Percentiles rank a stretch among this genome's conserved stretches.
Conservation (phyloP, 768 basidiomycete species). For the Leccinum variicolor region DNA sequence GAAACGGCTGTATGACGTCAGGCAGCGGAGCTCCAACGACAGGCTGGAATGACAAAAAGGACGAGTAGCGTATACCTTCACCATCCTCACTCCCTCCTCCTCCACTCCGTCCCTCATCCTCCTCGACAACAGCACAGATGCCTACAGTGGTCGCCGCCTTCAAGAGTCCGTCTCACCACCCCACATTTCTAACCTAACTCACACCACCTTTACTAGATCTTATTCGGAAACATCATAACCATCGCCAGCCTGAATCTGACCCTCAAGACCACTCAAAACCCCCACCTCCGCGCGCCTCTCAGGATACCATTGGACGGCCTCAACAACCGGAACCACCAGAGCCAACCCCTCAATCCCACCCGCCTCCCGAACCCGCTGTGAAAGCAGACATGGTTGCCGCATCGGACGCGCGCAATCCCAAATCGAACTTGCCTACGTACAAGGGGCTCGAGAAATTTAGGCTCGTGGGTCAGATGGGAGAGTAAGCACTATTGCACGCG, state of each 20-base stretch:
- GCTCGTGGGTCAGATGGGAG: slow-evolving; percentile 86
- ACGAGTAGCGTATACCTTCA: slow-evolving; percentile 14
- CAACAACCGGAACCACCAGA: slow-evolving; percentile 39
- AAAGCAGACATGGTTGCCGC: slow-evolving; percentile 47
- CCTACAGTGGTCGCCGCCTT: slow-evolving; percentile 81
- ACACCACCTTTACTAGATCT: slow-evolving; percentile 49
- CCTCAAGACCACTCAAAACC: slow-evolving; percentile 21
- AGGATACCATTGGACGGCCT: slow-evolving; percentile 32
- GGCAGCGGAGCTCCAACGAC: slow-evolving; percentile 31
- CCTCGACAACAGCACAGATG: slow-evolving; percentile 38
- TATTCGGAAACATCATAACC: slow-evolving; percentile 72
- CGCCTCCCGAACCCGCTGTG: slow-evolving; percentile 15
- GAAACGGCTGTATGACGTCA: slow-evolving; percentile 29
- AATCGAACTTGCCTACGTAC: slow-evolving; percentile 79
- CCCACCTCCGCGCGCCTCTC: slow-evolving; percentile 17
- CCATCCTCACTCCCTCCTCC: background rate
- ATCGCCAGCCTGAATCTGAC: slow-evolving; percentile 39
- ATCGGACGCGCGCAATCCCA: slow-evolving; percentile 69
- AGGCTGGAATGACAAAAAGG: slow-evolving; percentile 30
- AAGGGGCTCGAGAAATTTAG: slow-evolving; percentile 79
- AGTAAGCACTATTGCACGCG: slow-evolving; percentile 51
- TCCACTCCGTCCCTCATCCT: background rate
- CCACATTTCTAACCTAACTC: slow-evolving; percentile 14
- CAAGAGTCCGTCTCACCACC: slow-evolving; percentile 58
- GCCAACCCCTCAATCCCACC: slow-evolving; percentile 32